Conservation (phyloP, 2,329 filamentous ascomycete genomes). For the Aulographum hederae region DNA sequence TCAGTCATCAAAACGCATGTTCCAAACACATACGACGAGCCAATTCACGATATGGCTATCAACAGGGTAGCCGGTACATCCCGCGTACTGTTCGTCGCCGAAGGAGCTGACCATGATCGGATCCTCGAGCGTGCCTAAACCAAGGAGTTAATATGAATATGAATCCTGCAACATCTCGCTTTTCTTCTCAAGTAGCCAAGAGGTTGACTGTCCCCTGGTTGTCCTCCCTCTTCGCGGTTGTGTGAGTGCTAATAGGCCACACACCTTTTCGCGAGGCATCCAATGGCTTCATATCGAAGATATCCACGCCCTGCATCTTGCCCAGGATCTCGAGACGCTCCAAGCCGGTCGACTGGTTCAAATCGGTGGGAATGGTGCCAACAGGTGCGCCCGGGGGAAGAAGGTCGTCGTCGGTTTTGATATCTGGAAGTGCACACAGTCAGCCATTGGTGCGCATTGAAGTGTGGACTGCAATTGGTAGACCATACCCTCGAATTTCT, state of each 20-base stretch:
- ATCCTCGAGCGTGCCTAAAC: conserved; percentile 67
- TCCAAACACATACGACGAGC: conserved; percentile 57
- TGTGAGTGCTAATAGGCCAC: conserved; percentile 10
- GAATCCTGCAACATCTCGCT: too few species aligned
- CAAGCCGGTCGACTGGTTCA: conserved; percentile 91
- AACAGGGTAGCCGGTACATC: conserved; percentile 84
- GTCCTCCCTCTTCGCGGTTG: background rate
- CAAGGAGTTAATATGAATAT: background rate
- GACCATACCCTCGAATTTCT: conserved; percentile 25
- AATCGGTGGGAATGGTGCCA: conserved; percentile 78
- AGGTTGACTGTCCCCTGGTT: too few species aligned
- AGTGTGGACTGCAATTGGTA: conserved; percentile 1
- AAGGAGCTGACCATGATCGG: conserved; percentile 76
- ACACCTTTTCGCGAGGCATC: conserved; percentile 75
- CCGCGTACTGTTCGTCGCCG: conserved; percentile 89
- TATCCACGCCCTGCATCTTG: conserved; percentile 96
- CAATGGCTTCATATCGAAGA: conserved; percentile 96
- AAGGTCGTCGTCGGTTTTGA: conserved; percentile 69
- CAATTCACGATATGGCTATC: conserved; percentile 85
- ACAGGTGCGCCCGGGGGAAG: conserved; percentile 61
- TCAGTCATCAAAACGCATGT: background rate
- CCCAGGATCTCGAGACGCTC: conserved; percentile 97
- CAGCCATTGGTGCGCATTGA: conserved; percentile 1
- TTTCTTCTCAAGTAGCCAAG: too few species aligned
- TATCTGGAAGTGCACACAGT: conserved; percentile 37